Conservation (phyloP, 768 basidiomycete species). For the Lactifluus pinguis region DNA sequence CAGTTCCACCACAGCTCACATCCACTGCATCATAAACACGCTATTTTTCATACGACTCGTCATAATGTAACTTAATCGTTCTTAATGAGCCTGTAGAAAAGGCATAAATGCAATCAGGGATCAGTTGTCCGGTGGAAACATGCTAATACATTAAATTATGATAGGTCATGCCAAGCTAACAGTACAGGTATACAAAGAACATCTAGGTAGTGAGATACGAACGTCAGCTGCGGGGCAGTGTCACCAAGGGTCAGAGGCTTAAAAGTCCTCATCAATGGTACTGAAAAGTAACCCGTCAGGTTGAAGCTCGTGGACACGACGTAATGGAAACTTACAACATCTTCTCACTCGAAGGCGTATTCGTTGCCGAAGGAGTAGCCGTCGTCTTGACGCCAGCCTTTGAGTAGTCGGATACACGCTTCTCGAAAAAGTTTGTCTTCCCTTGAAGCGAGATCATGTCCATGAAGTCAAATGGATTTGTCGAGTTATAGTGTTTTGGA, state of each 20-base stretch:
- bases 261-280: constrained; percentile 16
- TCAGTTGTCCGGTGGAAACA: background rate
- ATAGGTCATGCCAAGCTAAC: constrained; percentile 11
- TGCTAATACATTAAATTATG: constrained; percentile 14
- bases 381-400: constrained; percentile 44
- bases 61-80: background rate
- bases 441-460: constrained; percentile 92
- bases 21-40: background rate
- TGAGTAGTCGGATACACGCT: constrained; percentile 81
- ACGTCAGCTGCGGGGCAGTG: background rate
- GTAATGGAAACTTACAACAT: constrained; percentile 31
- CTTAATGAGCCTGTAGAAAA: too few relatives aligned
- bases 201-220: background rate
- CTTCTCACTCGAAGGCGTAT: constrained; percentile 19
- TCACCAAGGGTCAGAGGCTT: background rate
- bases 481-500: constrained; percentile 60
- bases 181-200: constrained; percentile 9
- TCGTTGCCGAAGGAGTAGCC: background rate
- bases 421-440: constrained; percentile 97
- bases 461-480: constrained; percentile 92
- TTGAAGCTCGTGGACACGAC: background rate
- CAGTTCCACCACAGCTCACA: background rate
- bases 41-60: background rate
- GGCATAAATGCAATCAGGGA: background rate
- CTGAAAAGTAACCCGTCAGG: background rate